Evolutionary conservation across 2,329 filamentous ascomycete genomes (phyloP).

Genomic region (Diatrype stigma): DNA sequence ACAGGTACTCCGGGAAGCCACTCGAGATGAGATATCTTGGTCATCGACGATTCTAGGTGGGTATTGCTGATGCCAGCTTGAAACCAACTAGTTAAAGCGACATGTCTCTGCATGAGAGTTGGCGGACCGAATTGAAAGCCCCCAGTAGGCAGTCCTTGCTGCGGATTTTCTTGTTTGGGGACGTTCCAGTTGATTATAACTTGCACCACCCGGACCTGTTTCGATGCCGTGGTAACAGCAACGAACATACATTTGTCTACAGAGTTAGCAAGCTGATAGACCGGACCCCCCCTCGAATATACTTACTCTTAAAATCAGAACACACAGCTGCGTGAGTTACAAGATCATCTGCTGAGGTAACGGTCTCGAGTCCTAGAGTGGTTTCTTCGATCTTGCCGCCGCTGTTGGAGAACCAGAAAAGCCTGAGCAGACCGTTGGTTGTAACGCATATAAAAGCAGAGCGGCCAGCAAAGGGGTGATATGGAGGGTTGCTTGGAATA

Average conservation of each 20-base stretch:
- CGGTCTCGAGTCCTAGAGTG: slow-evolving; percentile 68
- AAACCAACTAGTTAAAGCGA: slow-evolving; percentile 56
- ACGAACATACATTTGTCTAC: slow-evolving; percentile 51
- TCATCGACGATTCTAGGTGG: slow-evolving; percentile 46
- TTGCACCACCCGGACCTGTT: slow-evolving; percentile 70
- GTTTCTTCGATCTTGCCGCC: slow-evolving; percentile 67
- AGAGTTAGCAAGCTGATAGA: slow-evolving; percentile 5
- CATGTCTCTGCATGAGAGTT: slow-evolving; percentile 49
- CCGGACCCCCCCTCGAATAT: background rate
- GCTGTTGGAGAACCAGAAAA: slow-evolving; percentile 75
- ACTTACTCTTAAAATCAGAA: slow-evolving; percentile 63
- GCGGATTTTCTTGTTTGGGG: slow-evolving; percentile 46
- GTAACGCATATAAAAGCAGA: slow-evolving; percentile 76
- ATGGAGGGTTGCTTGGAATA: slow-evolving; percentile 64
- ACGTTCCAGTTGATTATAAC: slow-evolving; percentile 72
- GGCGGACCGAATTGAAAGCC: slow-evolving; percentile 44
- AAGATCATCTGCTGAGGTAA: slow-evolving; percentile 68
- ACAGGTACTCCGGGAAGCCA: slow-evolving; percentile 66
- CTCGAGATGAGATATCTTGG: slow-evolving; percentile 69
- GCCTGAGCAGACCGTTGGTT: slow-evolving; percentile 65
- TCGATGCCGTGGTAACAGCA: slow-evolving; percentile 63
- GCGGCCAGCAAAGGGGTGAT: slow-evolving; percentile 66
- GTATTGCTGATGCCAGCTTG: slow-evolving; percentile 41
- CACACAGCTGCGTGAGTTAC: slow-evolving; percentile 75
- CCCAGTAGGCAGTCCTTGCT: slow-evolving; percentile 38